These are phyloP conservation scores for Paspalum vaginatum DNA, from an alignment of 176 grass and related monocot genomes.

Conservation along the genomic window DNA sequence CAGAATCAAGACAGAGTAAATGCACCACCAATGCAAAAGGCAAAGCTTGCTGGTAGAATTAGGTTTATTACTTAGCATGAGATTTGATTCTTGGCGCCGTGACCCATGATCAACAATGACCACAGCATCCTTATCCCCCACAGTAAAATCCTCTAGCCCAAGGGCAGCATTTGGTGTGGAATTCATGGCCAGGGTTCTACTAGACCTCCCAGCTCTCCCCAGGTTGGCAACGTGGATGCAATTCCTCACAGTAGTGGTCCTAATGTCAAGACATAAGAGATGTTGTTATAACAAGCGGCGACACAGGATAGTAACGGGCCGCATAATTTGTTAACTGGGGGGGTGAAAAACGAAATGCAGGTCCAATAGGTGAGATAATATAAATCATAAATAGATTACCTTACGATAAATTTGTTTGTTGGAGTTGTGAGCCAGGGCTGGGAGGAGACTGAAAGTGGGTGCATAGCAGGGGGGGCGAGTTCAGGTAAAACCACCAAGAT, in stretches of 20 bases:
- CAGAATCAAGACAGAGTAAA: not conserved
- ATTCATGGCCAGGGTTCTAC: constrained; percentile 36
- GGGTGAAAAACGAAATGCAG: constrained; percentile 2
- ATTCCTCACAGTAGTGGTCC: constrained; percentile 32
- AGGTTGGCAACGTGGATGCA: constrained; percentile 37
- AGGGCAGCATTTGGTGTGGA: constrained; percentile 18
- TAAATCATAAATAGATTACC: not conserved
- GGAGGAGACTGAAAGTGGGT: constrained; percentile 14
- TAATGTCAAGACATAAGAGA: constrained; percentile 36
- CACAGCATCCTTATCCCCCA: constrained; percentile 70
- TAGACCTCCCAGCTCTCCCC: constrained; percentile 31
- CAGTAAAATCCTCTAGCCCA: constrained; percentile 6
- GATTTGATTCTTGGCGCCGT: constrained; percentile 84
- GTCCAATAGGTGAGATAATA: not conserved
- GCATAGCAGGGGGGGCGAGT: constrained; percentile 29
- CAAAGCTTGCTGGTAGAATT: not conserved
- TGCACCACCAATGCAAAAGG: not conserved
- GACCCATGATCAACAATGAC: constrained; percentile 95
- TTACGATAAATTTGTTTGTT: not conserved
- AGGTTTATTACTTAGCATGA: constrained; percentile 75
- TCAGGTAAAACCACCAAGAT: not conserved
- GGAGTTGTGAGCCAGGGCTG: constrained; percentile 13
- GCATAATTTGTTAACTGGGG: not conserved
- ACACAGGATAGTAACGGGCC: constrained; percentile 4
- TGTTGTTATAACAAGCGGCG: not conserved